phyloP scores from a whole-genome alignment of 1,139 yeast genomes.

The Nakaseomyces delphensis region DNA sequence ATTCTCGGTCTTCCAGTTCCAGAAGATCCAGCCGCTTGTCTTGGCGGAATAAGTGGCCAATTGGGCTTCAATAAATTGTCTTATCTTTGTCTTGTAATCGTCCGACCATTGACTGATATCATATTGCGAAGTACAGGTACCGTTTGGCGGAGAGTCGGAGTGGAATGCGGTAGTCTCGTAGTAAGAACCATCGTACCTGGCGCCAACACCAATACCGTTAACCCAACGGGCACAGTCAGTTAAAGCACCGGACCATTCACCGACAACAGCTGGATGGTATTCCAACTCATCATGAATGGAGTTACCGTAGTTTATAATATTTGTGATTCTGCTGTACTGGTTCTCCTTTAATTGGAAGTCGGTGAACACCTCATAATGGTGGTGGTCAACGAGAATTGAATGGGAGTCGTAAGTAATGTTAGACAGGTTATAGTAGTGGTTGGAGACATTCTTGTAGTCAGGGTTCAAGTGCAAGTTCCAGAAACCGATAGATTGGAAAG shows the following conservation, averaged over 20 bases:
- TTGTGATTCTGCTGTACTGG: constrained; percentile 24
- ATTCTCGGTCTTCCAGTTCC: constrained; percentile 61
- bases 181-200: constrained; percentile 49
- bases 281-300: constrained; percentile 33
- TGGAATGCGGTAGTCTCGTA: constrained; percentile 32
- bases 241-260: constrained; percentile 58
- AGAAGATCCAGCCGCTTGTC: constrained; percentile 54
- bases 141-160: constrained; percentile 10
- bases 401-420: constrained; percentile 25
- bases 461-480: constrained; percentile 43
- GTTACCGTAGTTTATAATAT: constrained; percentile 35
- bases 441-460: constrained; percentile 25
- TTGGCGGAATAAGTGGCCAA: constrained; percentile 38
- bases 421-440: constrained; percentile 16
- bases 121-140: constrained; percentile 20
- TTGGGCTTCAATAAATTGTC: constrained; percentile 44
- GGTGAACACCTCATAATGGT: constrained; percentile 57
- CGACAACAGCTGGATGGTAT: constrained; percentile 46
- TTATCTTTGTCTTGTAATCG: constrained; percentile 32
- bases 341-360: constrained; percentile 35
- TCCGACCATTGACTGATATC: constrained; percentile 30
- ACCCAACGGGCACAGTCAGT: constrained; percentile 63
- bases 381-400: constrained; percentile 45
- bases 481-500: constrained; percentile 42
- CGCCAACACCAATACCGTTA: constrained; percentile 52